A percentile compares a stretch with the other conserved stretches of the same genome.
These are phyloP conservation scores for Corymbia citriodora DNA, from an alignment of 441 rosid genomes.

Conservation along the genomic window DNA sequence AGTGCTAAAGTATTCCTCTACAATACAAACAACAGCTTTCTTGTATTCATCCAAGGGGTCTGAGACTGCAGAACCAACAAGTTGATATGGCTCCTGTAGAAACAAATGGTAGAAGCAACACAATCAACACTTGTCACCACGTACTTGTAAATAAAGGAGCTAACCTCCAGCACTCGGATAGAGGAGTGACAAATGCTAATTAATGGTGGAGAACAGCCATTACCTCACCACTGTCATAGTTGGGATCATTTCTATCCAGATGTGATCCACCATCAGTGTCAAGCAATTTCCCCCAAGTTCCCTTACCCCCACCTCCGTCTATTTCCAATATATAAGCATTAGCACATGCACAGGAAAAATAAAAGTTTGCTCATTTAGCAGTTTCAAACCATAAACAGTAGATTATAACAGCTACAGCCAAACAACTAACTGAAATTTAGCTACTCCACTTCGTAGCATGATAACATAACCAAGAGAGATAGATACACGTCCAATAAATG, in stretches of 20 bases:
- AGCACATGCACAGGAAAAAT: background rate
- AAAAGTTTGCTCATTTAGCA: background rate
- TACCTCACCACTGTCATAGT: constrained; percentile 92
- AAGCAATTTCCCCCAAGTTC: constrained; percentile 93
- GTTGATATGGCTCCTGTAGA: constrained; percentile 81
- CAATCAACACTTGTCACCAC: background rate
- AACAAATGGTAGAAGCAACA: background rate
- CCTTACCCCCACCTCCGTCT: constrained; percentile 97
- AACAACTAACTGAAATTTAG: background rate
- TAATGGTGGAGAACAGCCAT: background rate
- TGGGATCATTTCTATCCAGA: constrained; percentile 86
- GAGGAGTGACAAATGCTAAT: background rate
- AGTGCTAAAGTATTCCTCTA: constrained; percentile 89
- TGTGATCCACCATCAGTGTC: constrained; percentile 66
- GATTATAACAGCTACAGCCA: background rate
- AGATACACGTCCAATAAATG: background rate
- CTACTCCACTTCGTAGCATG: background rate
- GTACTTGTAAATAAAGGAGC: background rate
- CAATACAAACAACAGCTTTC: constrained; percentile 72
- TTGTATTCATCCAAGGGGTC: constrained; percentile 97
- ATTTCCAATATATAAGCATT: background rate
- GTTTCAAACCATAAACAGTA: background rate
- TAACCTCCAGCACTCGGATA: background rate
- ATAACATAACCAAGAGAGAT: background rate
- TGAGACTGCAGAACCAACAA: constrained; percentile 76